Conservation (phyloP, 768 basidiomycete genomes). For the Tricholoma terreum region DNA sequence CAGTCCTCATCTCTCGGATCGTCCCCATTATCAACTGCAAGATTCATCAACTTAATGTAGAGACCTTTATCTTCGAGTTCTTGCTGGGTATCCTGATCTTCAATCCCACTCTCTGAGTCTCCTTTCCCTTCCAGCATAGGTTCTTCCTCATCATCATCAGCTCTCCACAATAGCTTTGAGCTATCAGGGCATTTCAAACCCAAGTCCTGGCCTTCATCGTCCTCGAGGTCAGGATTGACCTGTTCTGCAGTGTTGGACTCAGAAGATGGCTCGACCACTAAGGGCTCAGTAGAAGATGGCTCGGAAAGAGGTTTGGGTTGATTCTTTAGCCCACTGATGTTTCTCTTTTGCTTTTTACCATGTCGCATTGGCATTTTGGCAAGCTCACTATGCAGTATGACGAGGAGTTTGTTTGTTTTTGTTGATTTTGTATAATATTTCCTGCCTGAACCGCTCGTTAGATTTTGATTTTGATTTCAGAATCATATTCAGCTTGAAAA, state of each 20-base stretch:
- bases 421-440: conserved; percentile 1
- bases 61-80: background rate
- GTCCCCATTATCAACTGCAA: conserved; percentile 5
- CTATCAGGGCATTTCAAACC: background rate
- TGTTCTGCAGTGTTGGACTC: background rate
- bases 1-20: conserved; percentile 7
- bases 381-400: background rate
- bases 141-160: conserved; percentile 3
- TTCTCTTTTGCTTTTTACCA: background rate
- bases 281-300: background rate
- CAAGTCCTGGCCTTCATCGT: background rate
- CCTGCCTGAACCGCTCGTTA: background rate
- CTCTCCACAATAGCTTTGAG: background rate
- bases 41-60: background rate
- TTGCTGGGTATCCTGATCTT: background rate
- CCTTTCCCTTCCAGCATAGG: background rate
- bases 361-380: background rate
- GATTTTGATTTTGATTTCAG: background rate
- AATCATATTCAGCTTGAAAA: background rate
- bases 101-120: background rate
- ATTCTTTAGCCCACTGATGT: background rate
- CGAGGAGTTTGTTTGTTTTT: background rate
- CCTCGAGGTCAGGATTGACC: background rate
- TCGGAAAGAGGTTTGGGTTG: background rate
- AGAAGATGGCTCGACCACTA: background rate